These are phyloP conservation scores for Hypericum perforatum DNA, from an alignment of 345 rosid genomes.

Conservation along the genomic window DNA sequence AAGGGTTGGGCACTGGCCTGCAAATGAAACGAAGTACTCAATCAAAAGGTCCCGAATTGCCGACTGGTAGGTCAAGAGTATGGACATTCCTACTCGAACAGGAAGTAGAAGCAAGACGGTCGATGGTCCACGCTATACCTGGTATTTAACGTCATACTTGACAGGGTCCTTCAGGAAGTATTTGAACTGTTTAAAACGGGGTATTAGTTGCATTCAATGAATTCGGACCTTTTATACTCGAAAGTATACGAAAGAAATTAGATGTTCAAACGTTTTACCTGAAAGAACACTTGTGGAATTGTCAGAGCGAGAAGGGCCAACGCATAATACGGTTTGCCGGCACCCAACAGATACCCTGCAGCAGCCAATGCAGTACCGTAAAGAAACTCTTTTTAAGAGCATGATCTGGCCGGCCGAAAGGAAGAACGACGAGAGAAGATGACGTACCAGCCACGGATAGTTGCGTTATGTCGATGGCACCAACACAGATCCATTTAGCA, in stretches of 20 bases:
- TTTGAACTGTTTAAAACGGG: constrained; percentile 46
- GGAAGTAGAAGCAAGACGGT: too few species aligned
- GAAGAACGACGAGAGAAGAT: too few species aligned
- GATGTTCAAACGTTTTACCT: too few species aligned
- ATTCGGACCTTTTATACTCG: too few species aligned
- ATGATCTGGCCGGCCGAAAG: too few species aligned
- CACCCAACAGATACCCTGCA: constrained; percentile 84
- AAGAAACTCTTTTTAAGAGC: not conserved
- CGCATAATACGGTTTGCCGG: constrained; percentile 89
- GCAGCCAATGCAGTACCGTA: not conserved
- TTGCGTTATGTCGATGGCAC: constrained; percentile 94
- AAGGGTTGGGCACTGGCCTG: constrained; percentile 99
- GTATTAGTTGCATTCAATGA: too few species aligned
- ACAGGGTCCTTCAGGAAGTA: constrained; percentile 93
- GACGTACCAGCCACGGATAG: constrained; percentile 77
- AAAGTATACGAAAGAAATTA: too few species aligned
- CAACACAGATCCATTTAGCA: constrained; percentile 98
- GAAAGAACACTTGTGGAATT: constrained; percentile 78
- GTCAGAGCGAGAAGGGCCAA: constrained; percentile 65
- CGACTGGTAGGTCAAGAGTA: too few species aligned
- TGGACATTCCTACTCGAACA: not conserved
- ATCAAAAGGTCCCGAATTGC: not conserved
- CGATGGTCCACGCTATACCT: constrained; percentile 33
- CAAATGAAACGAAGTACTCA: not conserved
- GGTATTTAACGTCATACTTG: constrained; percentile 90